Evolutionary conservation across 148 eudicot genomes (phyloP).

Genomic region (Rhododendron griersonianum): DNA sequence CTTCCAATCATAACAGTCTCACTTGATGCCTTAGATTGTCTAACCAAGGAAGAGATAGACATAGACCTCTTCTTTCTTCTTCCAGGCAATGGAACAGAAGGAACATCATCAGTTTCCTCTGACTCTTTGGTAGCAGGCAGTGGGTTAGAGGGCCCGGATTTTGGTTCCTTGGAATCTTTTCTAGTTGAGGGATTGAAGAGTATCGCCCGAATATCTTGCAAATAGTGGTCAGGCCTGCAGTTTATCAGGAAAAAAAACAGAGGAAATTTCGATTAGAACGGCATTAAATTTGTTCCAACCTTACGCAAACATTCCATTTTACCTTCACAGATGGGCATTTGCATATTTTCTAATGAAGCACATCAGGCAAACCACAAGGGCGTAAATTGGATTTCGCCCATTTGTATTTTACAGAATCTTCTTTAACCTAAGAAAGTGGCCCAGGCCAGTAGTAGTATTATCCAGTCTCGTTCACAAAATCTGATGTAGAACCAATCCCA

Average conservation of each 20-base stretch:
- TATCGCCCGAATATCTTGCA: slow-evolving; percentile 37
- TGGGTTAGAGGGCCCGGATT: neutral
- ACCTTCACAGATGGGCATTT: neutral
- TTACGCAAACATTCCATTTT: neutral
- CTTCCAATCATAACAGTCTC: slow-evolving; percentile 20
- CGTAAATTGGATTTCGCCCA: too few relatives aligned
- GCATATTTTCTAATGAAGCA: neutral
- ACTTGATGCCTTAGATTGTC: slow-evolving; percentile 30
- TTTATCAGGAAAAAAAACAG: neutral
- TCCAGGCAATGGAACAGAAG: slow-evolving; percentile 33
- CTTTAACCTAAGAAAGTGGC: neutral
- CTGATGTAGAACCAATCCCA: neutral
- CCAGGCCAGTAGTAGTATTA: too few relatives aligned
- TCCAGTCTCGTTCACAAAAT: neutral
- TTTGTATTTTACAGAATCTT: neutral
- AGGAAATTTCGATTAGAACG: neutral
- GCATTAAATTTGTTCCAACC: neutral
- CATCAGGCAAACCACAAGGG: neutral
- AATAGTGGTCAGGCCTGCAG: slow-evolving; percentile 51
- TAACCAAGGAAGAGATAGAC: slow-evolving; percentile 57
- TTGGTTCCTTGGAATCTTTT: neutral
- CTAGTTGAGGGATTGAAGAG: slow-evolving; percentile 12
- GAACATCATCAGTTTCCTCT: slow-evolving; percentile 36
- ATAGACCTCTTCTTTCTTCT: slow-evolving; percentile 61
- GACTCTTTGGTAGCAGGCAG: slow-evolving; percentile 9